Evolutionary conservation across 2,329 filamentous ascomycete species (phyloP).

Genomic region (Aspergillus sergii): DNA sequence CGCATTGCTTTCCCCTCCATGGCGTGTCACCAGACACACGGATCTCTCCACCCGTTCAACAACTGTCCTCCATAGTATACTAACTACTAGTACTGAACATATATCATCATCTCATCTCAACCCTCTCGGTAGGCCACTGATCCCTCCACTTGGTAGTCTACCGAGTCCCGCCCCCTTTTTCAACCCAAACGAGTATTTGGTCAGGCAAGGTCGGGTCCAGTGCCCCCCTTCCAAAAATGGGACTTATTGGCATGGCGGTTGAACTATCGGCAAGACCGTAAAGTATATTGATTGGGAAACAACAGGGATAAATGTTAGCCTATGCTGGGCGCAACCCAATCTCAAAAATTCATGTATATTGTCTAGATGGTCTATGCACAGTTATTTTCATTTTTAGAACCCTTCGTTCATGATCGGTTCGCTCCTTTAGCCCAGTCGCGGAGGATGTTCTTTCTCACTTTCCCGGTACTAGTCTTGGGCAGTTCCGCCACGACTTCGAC

Average conservation of each 20-base stretch:
- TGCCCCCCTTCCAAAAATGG: slow-evolving; percentile 8
- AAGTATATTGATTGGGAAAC: neutral
- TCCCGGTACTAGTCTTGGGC: slow-evolving; percentile 96
- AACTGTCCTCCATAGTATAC: neutral
- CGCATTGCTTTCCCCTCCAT: neutral
- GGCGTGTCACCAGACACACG: neutral
- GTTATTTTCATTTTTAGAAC: neutral
- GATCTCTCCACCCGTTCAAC: neutral
- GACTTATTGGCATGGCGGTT: neutral
- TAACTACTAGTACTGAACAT: neutral
- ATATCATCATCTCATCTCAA: neutral
- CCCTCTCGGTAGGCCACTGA: neutral
- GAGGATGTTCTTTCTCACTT: slow-evolving; percentile 92
- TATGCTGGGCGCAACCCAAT: neutral
- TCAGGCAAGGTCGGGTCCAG: neutral
- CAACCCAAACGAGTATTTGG: neutral
- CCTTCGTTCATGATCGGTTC: slow-evolving; percentile 23
- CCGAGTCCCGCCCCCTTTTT: neutral
- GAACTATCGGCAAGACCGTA: neutral
- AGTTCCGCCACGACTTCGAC: slow-evolving; percentile 81
- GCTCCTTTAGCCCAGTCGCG: slow-evolving; percentile 74
- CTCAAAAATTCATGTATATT: neutral
- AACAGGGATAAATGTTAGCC: neutral
- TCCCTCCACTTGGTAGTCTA: neutral
- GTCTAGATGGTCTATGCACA: neutral